phyloP scores from a whole-genome alignment of 768 basidiomycete species.

The Trametes cingulata region DNA sequence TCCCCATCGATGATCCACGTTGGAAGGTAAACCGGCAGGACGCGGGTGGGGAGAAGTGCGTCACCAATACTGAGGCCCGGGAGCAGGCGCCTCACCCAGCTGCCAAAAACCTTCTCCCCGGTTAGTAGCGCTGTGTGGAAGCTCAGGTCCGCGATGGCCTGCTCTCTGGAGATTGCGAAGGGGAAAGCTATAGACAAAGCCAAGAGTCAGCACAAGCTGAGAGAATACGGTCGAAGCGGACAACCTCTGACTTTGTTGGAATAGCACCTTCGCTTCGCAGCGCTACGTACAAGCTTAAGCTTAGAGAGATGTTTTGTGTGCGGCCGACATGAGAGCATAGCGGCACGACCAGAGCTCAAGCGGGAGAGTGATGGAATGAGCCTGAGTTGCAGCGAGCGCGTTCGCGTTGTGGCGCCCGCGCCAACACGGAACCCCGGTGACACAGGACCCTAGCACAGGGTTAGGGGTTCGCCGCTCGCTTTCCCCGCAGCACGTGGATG shows the following conservation, averaged over 20 bases:
- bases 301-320: no score
- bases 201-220: slow-evolving; percentile 13
- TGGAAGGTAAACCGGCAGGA: slow-evolving; percentile 60
- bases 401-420: slow-evolving; percentile 4
- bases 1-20: slow-evolving; percentile 63
- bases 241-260: slow-evolving; percentile 44
- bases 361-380: no score
- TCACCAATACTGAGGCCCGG: slow-evolving; percentile 41
- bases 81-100: slow-evolving; percentile 38
- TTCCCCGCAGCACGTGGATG: slow-evolving; percentile 1
- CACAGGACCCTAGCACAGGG: background rate
- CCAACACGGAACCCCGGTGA: background rate
- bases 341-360: background rate
- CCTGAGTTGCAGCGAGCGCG: background rate
- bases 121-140: slow-evolving; percentile 31
- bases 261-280: slow-evolving; percentile 20
- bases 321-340: slow-evolving; percentile 6
- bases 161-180: slow-evolving; percentile 47
- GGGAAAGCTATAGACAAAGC: slow-evolving; percentile 45
- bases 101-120: slow-evolving; percentile 31
- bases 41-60: slow-evolving; percentile 44
- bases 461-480: no score
- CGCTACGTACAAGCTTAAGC: background rate
- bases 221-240: slow-evolving; percentile 3
- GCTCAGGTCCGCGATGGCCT: slow-evolving; percentile 7